Base-by-base conservation (phyloP, 2,329 filamentous ascomycete genomes). In the Phoma sp. region DNA sequence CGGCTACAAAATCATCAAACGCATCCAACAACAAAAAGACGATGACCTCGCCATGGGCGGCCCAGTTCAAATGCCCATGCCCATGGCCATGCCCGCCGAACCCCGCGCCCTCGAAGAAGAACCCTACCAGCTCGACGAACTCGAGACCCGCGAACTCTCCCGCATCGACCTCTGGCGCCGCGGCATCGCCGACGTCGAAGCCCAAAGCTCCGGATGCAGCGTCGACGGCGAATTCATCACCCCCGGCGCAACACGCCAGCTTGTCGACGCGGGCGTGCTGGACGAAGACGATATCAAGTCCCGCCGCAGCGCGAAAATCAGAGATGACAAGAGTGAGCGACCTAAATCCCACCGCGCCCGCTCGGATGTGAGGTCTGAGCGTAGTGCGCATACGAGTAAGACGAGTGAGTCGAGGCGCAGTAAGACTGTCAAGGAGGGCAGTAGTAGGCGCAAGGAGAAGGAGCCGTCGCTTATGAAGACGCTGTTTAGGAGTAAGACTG, bases 1-100 rank as follows among this genome's bases (percentile, higher is more conserved):
- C 47, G 93, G 95, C 5, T 98, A 92, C 84, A 98, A 96, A 78
- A 97, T 99, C 73, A 87, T 99, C 77, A 96, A 97, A 81, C 88
- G 87, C 65, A 91, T 98, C 62, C 80, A 81, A 66, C 76, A 77
- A 52, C 76, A 77, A 54, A 77, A 77, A 28, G 70, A 68, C 9
- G 71, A 74, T 23, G 66, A 67, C 21, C 59, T 48, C 62, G 48
- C 33, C 33, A 49, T 49, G 39, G 48, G 57, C 45, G 53, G 38
- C 36, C 55, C 23, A 40, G 56, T 51, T 63, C 47, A 49, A 60
- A 36, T 57, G 37, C 56, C 66, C 28, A 61, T 64, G 36, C 46
- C 60, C 12, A 47, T 52, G 39, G n/a, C n/a, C n/a, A n/a, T n/a
- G n/a, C n/a, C n/a, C n/a, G n/a, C n/a, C n/a, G n/a, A n/a, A n/a